Conservation (phyloP, 352 stramenopile species). For the Pythium sp. region DNA sequence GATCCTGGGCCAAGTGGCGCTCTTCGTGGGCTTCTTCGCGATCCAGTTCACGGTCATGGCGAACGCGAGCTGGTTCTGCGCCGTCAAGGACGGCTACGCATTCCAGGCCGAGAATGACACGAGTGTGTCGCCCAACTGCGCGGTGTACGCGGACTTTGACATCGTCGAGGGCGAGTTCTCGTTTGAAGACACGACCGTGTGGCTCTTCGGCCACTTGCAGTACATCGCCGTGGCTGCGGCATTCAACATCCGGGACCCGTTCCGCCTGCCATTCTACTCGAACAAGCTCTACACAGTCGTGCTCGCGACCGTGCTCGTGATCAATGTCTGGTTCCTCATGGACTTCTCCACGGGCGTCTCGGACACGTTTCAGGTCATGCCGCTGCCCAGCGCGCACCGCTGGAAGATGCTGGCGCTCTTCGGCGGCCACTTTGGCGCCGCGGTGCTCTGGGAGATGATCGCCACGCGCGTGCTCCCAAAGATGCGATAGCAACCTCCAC, state of each 20-base stretch:
- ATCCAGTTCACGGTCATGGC: conserved; percentile 27
- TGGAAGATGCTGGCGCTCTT: conserved; percentile 46
- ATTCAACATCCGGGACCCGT: conserved; percentile 56
- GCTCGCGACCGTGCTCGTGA: conserved; percentile 23
- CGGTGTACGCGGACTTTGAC: conserved; percentile 22
- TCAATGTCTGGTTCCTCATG: conserved; percentile 58
- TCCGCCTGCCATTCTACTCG: conserved; percentile 45
- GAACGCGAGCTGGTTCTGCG: conserved; percentile 46
- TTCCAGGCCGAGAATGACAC: conserved; percentile 24
- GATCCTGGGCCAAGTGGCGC: conserved; percentile 39
- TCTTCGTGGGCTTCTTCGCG: conserved; percentile 53
- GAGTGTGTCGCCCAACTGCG: conserved; percentile 10
- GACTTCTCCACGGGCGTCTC: conserved; percentile 34
- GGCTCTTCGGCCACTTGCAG: conserved; percentile 54
- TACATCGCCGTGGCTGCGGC: conserved; percentile 53
- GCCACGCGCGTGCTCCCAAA: conserved; percentile 24
- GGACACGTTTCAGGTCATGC: conserved; percentile 44
- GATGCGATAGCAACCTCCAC: conserved; percentile 9
- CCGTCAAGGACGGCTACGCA: conserved; percentile 25
- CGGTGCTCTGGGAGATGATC: conserved; percentile 28
- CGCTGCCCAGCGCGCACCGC: conserved; percentile 34
- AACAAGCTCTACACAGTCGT: conserved; percentile 36
- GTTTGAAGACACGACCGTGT: conserved; percentile 50
- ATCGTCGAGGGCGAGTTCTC: conserved; percentile 34
- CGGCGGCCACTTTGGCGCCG: conserved; percentile 26